These are phyloP conservation scores for Lachancea thermotolerans DNA, from an alignment of 805 yeast species.

Conservation along the genomic window DNA sequence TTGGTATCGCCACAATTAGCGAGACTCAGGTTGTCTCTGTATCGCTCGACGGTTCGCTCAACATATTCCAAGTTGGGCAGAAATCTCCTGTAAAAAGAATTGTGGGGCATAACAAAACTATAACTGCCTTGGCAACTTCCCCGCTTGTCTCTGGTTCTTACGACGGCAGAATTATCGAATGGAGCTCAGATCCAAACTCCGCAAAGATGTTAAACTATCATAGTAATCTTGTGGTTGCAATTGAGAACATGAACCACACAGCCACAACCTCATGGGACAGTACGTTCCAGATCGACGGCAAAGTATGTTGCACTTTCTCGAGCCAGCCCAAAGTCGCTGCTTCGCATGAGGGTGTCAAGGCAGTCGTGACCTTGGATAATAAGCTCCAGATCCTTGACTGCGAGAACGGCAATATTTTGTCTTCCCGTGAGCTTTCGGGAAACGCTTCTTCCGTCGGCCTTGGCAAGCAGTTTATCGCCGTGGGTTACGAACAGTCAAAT, in stretches of 20 bases:
- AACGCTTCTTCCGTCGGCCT: slow-evolving; percentile 43
- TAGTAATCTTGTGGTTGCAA: slow-evolving; percentile 57
- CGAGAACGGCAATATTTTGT: slow-evolving; percentile 28
- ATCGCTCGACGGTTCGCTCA: slow-evolving; percentile 65
- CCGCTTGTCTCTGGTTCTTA: slow-evolving; percentile 58
- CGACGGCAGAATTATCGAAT: slow-evolving; percentile 66
- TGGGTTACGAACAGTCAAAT: slow-evolving; percentile 41
- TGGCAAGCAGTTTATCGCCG: slow-evolving; percentile 38
- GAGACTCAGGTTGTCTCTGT: slow-evolving; percentile 55
- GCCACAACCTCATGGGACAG: slow-evolving; percentile 89
- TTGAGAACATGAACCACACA: slow-evolving; percentile 30
- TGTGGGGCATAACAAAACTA: slow-evolving; percentile 75
- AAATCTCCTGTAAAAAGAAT: slow-evolving; percentile 33
- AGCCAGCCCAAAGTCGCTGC: slow-evolving; percentile 48
- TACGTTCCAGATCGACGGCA: slow-evolving; percentile 40
- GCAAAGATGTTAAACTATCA: slow-evolving; percentile 43
- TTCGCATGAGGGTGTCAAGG: slow-evolving; percentile 32
- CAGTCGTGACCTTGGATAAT: slow-evolving; percentile 42
- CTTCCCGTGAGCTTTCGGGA: slow-evolving; percentile 30
- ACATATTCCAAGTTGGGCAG: slow-evolving; percentile 43
- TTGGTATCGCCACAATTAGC: slow-evolving; percentile 60
- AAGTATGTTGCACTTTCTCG: slow-evolving; percentile 24
- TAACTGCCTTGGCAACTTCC: slow-evolving; percentile 49
- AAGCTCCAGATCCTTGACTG: slow-evolving; percentile 32
- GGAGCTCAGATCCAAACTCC: slow-evolving; percentile 40